Conservation (phyloP, 768 basidiomycete genomes). For the Tubosaeta sp. region DNA sequence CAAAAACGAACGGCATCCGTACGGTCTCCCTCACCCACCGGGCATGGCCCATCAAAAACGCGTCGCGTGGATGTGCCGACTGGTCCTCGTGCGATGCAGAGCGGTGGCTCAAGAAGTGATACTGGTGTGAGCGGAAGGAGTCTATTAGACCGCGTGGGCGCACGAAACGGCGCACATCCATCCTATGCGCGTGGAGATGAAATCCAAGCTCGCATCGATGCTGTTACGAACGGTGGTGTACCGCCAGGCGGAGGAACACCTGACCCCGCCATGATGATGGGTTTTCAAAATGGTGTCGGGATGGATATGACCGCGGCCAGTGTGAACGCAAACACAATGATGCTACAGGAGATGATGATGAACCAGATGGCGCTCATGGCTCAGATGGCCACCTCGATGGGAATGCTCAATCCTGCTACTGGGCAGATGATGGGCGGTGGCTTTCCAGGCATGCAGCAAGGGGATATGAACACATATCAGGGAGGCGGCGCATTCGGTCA, state of each 20-base stretch:
- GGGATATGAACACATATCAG: constrained; percentile 45
- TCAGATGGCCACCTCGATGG: constrained; percentile 84
- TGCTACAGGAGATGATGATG: constrained; percentile 89
- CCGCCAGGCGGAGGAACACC: constrained; percentile 31
- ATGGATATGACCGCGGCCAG: constrained; percentile 44
- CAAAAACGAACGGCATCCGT: constrained; percentile 66
- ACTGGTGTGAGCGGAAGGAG: constrained; percentile 45
- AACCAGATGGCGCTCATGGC: constrained; percentile 92
- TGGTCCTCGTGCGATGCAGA: constrained; percentile 79
- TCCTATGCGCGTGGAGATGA: constrained; percentile 49
- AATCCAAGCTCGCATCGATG: constrained; percentile 76
- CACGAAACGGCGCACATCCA: constrained; percentile 36
- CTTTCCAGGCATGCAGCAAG: constrained; percentile 57
- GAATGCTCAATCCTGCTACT: constrained; percentile 60
- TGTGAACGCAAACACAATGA: constrained; percentile 58
- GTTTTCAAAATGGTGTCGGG: constrained; percentile 40
- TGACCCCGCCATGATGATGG: constrained; percentile 43
- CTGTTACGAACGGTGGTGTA: constrained; percentile 55
- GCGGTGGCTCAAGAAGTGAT: constrained; percentile 18
- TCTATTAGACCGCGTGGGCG: constrained; percentile 80
- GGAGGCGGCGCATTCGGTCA: constrained; percentile 27
- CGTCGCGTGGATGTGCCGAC: constrained; percentile 76
- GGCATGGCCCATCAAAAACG: constrained; percentile 61
- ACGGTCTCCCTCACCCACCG: constrained; percentile 62
- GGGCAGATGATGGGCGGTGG: constrained; percentile 55